Evolutionary conservation across 2,329 filamentous ascomycete genomes (phyloP).

Genomic region (Fusarium graminum): DNA sequence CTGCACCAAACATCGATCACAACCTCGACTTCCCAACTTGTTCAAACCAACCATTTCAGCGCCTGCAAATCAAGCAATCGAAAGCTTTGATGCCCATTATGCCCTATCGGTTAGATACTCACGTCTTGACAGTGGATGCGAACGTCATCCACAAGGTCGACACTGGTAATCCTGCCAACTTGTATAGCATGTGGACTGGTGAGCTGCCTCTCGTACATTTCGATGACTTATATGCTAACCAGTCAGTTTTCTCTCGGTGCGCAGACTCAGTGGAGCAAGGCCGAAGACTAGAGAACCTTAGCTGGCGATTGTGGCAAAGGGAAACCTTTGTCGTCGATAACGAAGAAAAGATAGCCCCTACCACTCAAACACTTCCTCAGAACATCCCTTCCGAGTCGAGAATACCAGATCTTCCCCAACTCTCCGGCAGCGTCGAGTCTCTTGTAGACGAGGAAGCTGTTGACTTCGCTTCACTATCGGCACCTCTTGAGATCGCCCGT

Average conservation of each 20-base stretch:
- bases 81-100: constrained; percentile 66
- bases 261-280: constrained; percentile 95
- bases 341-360: constrained; percentile 65
- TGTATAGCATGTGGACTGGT: constrained; percentile 98
- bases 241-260: constrained; percentile 89
- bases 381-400: constrained; percentile 61
- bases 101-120: constrained; percentile 85
- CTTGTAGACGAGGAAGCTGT: constrained; percentile 75
- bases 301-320: constrained; percentile 94
- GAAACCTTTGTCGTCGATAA: constrained; percentile 81
- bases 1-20: constrained; percentile 23
- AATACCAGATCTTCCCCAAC: constrained; percentile 72
- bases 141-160: constrained; percentile 95
- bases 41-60: constrained; percentile 25
- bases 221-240: constrained; percentile 50
- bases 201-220: constrained; percentile 57
- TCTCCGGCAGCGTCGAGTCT: constrained; percentile 84
- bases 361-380: constrained; percentile 62
- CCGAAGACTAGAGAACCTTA: constrained; percentile 91
- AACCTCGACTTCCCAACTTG: constrained; percentile 24
- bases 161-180: constrained; percentile 89
- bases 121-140: constrained; percentile 91
- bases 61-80: constrained; percentile 52
- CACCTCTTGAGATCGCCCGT: constrained; percentile 70
- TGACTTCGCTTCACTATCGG: constrained; percentile 67